phyloP scores from a whole-genome alignment of 306 rosid species.

The Abrus pulchellus region DNA sequence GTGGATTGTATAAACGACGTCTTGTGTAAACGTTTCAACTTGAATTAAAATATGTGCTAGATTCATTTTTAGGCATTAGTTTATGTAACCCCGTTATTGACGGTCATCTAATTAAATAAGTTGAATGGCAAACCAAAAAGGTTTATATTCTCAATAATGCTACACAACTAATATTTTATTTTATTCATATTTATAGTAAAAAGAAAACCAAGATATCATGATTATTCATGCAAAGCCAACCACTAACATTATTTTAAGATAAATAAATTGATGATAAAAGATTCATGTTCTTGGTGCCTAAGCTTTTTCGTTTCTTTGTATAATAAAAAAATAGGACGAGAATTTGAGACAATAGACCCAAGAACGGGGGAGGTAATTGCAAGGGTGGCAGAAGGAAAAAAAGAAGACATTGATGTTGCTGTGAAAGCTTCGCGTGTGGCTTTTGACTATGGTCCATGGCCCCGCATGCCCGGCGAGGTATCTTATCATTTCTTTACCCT shows the following conservation, averaged over 20 bases:
- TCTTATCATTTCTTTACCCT: slow-evolving; percentile 12
- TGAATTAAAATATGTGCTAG: too few relatives aligned
- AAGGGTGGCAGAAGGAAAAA: slow-evolving; percentile 65
- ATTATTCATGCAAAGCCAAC: neutral
- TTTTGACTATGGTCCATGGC: slow-evolving; percentile 88
- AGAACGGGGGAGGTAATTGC: slow-evolving; percentile 70
- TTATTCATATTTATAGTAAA: too few relatives aligned
- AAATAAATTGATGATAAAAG: neutral
- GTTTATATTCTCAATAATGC: too few relatives aligned
- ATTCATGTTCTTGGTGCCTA: neutral
- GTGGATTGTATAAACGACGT: too few relatives aligned
- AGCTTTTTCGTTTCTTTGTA: neutral
- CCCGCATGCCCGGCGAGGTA: slow-evolving; percentile 74
- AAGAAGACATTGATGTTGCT: slow-evolving; percentile 73
- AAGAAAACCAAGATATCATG: neutral
- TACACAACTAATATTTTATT: too few relatives aligned
- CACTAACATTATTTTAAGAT: neutral
- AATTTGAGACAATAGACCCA: slow-evolving; percentile 81
- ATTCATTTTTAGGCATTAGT: too few relatives aligned
- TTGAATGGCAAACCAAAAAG: too few relatives aligned
- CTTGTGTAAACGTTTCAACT: too few relatives aligned
- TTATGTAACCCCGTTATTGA: too few relatives aligned
- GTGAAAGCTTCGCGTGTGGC: slow-evolving; percentile 79
- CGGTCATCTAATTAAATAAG: too few relatives aligned
- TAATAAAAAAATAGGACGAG: slow-evolving; percentile 52